phyloP scores from a whole-genome alignment of 208 protist species.

The Leishmania guyanensis region DNA sequence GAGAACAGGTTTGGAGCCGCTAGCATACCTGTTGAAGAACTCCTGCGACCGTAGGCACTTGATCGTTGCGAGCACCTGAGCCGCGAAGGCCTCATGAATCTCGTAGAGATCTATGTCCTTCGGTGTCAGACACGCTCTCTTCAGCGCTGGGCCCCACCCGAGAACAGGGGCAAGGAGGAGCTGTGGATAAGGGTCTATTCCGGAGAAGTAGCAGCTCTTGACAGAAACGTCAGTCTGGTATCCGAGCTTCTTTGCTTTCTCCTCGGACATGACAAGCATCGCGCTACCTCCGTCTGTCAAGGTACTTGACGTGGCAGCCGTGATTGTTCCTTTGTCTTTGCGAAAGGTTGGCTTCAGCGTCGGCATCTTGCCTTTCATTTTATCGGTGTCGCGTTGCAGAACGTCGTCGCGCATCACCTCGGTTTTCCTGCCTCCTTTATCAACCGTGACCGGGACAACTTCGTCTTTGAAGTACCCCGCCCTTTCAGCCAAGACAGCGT shows the following conservation, averaged over 20 bases:
- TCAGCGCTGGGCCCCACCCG: conserved; percentile 70
- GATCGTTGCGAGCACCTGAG: conserved; percentile 85
- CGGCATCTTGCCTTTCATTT: conserved; percentile 69
- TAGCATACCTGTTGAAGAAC: conserved; percentile 68
- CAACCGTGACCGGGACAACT: conserved; percentile 54
- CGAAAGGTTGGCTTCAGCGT: conserved; percentile 79
- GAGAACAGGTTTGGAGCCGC: conserved; percentile 35
- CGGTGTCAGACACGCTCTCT: conserved; percentile 66
- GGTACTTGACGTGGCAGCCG: conserved; percentile 72
- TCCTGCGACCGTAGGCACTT: conserved; percentile 69
- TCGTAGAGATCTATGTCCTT: conserved; percentile 89
- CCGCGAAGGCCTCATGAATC: conserved; percentile 91
- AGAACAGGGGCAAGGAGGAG: conserved; percentile 84
- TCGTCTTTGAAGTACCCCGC: conserved; percentile 82
- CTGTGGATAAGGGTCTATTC: conserved; percentile 89
- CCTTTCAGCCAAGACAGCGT: conserved; percentile 58
- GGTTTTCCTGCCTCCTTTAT: conserved; percentile 43
- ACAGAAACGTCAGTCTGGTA: conserved; percentile 72
- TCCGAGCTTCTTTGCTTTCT: conserved; percentile 77
- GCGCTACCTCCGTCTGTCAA: conserved; percentile 85
- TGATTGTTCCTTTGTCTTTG: conserved; percentile 78
- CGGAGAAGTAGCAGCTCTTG: conserved; percentile 72
- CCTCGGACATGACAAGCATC: conserved; percentile 87
- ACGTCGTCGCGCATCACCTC: conserved; percentile 66
- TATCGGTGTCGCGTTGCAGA: conserved; percentile 59